phyloP scores from a whole-genome alignment of 345 rosid genomes.

The Brassica incana region DNA sequence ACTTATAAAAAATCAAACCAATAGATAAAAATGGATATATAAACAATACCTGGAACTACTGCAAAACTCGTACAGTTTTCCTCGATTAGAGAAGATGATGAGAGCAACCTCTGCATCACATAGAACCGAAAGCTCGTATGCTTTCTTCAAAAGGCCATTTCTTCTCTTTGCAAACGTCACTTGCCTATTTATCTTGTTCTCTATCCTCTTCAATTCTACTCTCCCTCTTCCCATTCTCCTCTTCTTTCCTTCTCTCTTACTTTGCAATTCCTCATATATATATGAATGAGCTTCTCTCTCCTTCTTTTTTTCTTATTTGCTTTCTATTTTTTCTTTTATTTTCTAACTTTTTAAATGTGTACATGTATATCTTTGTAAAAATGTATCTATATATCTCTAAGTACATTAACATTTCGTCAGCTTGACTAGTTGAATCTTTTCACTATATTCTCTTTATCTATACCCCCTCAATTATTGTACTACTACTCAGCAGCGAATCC shows the following conservation, averaged over 20 bases:
- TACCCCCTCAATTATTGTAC: slow-evolving; percentile 25
- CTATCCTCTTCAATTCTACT: slow-evolving; percentile 98
- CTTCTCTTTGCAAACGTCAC: slow-evolving; percentile 99
- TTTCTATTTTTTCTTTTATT: background rate
- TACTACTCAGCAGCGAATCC: background rate
- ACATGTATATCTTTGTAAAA: slow-evolving; percentile 27
- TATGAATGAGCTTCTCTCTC: background rate
- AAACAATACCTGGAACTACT: slow-evolving; percentile 80
- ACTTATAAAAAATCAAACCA: background rate
- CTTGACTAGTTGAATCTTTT: slow-evolving; percentile 14
- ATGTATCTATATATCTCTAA: slow-evolving; percentile 6
- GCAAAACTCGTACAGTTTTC: slow-evolving; percentile 98
- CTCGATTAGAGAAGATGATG: slow-evolving; percentile 99
- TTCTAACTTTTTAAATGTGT: background rate
- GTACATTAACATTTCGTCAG: slow-evolving; percentile 36
- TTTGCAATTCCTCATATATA: background rate
- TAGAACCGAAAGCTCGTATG: slow-evolving; percentile 95
- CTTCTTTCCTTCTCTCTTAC: slow-evolving; percentile 30
- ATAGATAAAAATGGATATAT: background rate
- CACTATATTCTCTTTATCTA: slow-evolving; percentile 18
- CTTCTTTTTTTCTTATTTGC: background rate
- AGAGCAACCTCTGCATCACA: slow-evolving; percentile 99
- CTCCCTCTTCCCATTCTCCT: slow-evolving; percentile 90
- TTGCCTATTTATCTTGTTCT: slow-evolving; percentile 97
- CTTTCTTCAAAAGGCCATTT: slow-evolving; percentile 96